Evolutionary conservation across 2,329 filamentous ascomycete species (phyloP), one percentile per base, ranked within the genome.

Genomic region (Colletotrichum kahawae): DNA sequence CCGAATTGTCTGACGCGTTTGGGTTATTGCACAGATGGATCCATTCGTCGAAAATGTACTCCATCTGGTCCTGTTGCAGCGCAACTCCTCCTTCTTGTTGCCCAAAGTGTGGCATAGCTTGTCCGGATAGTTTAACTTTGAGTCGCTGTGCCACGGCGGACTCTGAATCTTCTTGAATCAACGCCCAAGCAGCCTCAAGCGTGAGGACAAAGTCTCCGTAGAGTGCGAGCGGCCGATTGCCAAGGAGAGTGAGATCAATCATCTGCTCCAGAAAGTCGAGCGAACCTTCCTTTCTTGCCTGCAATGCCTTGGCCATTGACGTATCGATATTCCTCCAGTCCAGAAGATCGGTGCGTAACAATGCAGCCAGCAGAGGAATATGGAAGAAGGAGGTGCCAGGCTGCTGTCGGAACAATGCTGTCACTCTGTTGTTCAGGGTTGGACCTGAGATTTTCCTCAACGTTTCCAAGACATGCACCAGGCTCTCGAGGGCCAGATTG

Each of bases 1-100:
- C 88, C 1, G 93, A 91, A 80, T 93, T 94, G 76, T 95, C 93
- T 5, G 93, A 92, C 5, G 93, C 92, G 78, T 93, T 92, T n/a
- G 92, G 90, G 79, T 95, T 95, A 83, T 94, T 94, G 85, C 90
- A 93, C 9, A 98, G 90, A 75, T 93, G 92, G 33, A 96, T 91
- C 97, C 97, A 99, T 85, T 99, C 97, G 57, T 96, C 95, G 80
- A 99, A 98, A 24, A 98, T 90, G 82, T 99, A 98, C 79, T 97
- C 95, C 85, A 98, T 92, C 82, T 98, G 95, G 76, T 98, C 95
- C 77, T 93, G 92, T 78, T 93, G 93, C 5, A 70, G 18, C 10
- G 43, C 34, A 9, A 16, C 59, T 21, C 60, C 71, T 29, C 27
- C 16, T 36, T 69, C 71, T 18, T 34, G 57, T 12, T 54, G 64